Evolutionary conservation across 176 grass and related monocot genomes (phyloP), one percentile per base, ranked within the genome.

Genomic region (Pharus latifolius): DNA sequence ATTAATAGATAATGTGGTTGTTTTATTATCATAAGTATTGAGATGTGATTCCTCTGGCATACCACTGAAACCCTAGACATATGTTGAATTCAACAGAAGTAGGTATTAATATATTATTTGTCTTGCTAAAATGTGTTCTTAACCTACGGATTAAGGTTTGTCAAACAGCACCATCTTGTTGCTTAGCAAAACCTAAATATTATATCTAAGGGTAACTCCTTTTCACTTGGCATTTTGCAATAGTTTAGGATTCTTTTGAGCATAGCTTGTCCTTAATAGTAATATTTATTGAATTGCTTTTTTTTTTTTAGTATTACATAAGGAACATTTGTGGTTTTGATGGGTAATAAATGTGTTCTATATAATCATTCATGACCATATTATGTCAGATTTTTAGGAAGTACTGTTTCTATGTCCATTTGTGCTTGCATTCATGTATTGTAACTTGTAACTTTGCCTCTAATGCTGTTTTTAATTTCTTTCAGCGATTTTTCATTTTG

Each of bases 401-500:
- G 25, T 5, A 24, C 20, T 16, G 54, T 56, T 11, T 70, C 18
- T 18, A 65, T 65, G 18, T 19, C 12, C 0, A 4, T 31, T 48
- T 80, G 25, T 69, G n/a, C n/a, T 54, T 75, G 7, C 42, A 42
- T 55, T 38, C 22, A 40, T 10, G 1, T 20, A 47, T n/a, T 24
- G 10, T 38, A 38, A 38, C 35, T n/a, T n/a, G n/a, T n/a, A n/a
- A n/a, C n/a, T 50, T 83, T 57, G 17, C 49, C 31, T 76, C 65
- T 75, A 56, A 86, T 45, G 26, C 13, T 58, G 18, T 60, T 48
- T 72, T 50, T 26, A 56, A 76, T 74, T 13, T 59, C 46, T 71
- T 86, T 73, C 87, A 91, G 90, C 75, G 8, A 99, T 99, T 81
- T 81, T 91, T 57, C 83, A 84, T 75, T 88, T 69, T 81, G 79